Evolutionary conservation across 2,329 filamentous ascomycete genomes (phyloP).

Genomic region (Neurospora sp.): DNA sequence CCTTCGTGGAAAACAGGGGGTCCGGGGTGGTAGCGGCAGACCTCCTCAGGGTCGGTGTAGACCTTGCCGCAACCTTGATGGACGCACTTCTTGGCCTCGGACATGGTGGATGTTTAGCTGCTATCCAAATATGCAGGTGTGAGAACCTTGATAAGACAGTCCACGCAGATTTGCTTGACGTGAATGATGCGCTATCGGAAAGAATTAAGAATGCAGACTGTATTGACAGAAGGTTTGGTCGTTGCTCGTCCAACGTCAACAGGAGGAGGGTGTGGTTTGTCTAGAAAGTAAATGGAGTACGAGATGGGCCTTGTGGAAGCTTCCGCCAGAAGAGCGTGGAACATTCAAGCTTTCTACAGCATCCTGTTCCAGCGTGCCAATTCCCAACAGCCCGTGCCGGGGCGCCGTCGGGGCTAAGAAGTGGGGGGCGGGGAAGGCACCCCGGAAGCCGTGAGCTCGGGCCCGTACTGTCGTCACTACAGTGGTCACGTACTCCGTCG

Average conservation of each 20-base stretch:
- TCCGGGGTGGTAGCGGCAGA: constrained; percentile 86
- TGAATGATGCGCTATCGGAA: neutral
- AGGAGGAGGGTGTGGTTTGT: neutral
- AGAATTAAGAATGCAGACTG: neutral
- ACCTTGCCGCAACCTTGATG: constrained; percentile 91
- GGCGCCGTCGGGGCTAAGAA: neutral
- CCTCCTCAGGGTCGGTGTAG: constrained; percentile 72
- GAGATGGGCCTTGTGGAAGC: neutral
- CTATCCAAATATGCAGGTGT: neutral
- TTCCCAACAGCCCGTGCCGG: constrained; percentile 2
- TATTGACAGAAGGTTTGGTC: neutral
- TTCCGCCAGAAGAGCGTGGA: neutral
- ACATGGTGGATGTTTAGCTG: constrained; percentile 33
- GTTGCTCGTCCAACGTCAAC: neutral
- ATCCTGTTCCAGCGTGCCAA: neutral
- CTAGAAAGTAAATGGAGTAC: neutral
- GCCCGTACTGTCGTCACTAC: neutral
- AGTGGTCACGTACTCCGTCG: no score
- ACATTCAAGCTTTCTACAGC: neutral
- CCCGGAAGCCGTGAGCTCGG: neutral
- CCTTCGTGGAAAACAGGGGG: constrained; percentile 95
- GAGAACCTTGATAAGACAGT: neutral
- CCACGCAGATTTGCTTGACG: neutral
- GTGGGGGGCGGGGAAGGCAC: neutral
- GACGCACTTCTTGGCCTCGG: constrained; percentile 67